Percentiles rank a stretch among this genome's conserved stretches.
These are phyloP conservation scores for Pythium brassicae DNA, from an alignment of 352 stramenopile genomes.

Conservation along the genomic window DNA sequence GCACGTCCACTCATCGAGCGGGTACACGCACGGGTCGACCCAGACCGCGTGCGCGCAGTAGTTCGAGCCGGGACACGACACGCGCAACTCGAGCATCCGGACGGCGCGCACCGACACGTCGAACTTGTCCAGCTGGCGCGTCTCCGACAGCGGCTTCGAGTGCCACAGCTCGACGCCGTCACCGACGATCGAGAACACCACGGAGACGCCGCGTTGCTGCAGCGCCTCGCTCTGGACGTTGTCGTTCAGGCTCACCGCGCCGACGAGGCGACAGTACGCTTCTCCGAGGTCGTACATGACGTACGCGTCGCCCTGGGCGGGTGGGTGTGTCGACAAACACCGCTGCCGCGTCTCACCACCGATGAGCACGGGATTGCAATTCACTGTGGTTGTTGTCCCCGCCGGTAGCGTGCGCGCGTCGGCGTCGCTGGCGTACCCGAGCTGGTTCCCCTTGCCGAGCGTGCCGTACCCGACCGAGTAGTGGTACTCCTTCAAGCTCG, in stretches of 20 bases:
- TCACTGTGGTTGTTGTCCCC: constrained; percentile 6
- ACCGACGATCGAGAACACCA: constrained; percentile 69
- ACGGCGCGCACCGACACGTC: constrained; percentile 50
- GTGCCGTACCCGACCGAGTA: constrained; percentile 76
- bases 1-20: constrained; percentile 72
- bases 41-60: constrained; percentile 76
- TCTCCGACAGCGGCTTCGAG: constrained; percentile 52
- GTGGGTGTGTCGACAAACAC: constrained; percentile 77
- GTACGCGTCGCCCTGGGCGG: constrained; percentile 61
- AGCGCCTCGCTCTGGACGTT: constrained; percentile 56
- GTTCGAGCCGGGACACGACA: constrained; percentile 70
- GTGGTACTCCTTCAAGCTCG: constrained; percentile 75
- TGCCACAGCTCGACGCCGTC: constrained; percentile 73
- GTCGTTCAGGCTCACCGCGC: constrained; percentile 73
- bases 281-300: constrained; percentile 79
- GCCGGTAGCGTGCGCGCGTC: constrained; percentile 14
- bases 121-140: constrained; percentile 40
- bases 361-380: constrained; percentile 42
- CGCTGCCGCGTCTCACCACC: constrained; percentile 62
- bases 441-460: constrained; percentile 64
- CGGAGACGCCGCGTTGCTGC: constrained; percentile 42
- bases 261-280: constrained; percentile 49
- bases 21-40: constrained; percentile 67
- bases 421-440: constrained; percentile 70
- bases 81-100: constrained; percentile 75